phyloP scores from a whole-genome alignment of 169 alveolate species.

The Plasmodium malariae region DNA sequence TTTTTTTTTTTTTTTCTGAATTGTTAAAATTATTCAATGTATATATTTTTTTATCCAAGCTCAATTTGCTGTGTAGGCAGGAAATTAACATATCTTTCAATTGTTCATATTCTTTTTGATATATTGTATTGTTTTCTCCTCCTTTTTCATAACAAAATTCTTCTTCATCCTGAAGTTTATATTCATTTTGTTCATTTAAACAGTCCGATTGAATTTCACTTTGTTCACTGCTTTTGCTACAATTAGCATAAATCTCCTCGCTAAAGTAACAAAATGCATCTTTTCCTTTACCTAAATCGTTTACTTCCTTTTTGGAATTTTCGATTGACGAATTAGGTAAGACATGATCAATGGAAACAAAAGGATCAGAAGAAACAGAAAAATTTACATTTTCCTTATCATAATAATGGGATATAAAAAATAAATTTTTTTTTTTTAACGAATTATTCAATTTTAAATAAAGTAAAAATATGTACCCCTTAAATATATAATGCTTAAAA shows the following conservation, averaged over 20 bases:
- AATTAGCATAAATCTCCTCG: background rate
- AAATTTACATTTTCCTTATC: constrained; percentile 49
- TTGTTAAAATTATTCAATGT: constrained; percentile 51
- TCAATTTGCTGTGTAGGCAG: constrained; percentile 59
- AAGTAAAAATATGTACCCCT: constrained; percentile 56
- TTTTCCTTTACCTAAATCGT: background rate
- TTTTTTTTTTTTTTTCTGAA: constrained; percentile 19
- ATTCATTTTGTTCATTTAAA: background rate
- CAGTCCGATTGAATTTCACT: background rate
- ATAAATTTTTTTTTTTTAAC: background rate
- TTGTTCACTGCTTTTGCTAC: background rate
- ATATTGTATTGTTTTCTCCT: constrained; percentile 1
- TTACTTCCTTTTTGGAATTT: background rate
- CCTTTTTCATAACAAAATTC: background rate
- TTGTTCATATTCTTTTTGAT: constrained; percentile 15
- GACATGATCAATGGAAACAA: background rate
- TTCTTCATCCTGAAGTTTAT: background rate
- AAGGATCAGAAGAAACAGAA: constrained; percentile 45
- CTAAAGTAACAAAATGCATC: too few relatives aligned
- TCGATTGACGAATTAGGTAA: background rate
- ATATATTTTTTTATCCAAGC: constrained; percentile 59
- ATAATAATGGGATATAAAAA: constrained; percentile 15
- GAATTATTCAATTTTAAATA: constrained; percentile 27
- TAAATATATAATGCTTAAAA: constrained; percentile 69
- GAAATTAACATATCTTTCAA: constrained; percentile 43